Conservation (phyloP, 2,329 filamentous ascomycete genomes). For the Microascus cirrosus region DNA sequence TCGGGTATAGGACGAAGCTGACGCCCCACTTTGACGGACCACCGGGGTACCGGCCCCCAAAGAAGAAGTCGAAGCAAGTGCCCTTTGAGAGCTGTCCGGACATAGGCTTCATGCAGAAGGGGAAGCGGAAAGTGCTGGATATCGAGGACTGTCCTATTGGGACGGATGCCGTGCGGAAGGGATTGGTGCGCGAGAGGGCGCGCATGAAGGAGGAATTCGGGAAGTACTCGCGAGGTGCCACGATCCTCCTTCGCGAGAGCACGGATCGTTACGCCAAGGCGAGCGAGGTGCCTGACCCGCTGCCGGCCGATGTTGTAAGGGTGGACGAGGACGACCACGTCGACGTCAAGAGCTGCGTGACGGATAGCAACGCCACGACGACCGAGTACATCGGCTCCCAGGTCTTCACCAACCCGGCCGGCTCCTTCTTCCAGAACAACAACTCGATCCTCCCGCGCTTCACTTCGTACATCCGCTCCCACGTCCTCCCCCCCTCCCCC, state of each 20-base stretch:
- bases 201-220: constrained; percentile 60
- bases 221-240: constrained; percentile 72
- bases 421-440: constrained; percentile 98
- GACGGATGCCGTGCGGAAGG: constrained; percentile 71
- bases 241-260: constrained; percentile 77
- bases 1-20: constrained; percentile 90
- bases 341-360: constrained; percentile 82
- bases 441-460: constrained; percentile 89
- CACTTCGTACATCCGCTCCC: constrained; percentile 74
- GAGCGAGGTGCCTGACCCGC: constrained; percentile 11
- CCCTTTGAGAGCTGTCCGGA: constrained; percentile 56
- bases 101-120: constrained; percentile 86
- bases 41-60: constrained; percentile 36
- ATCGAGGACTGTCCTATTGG: constrained; percentile 97
- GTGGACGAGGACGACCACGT: constrained; percentile 46
- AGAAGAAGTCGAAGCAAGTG: constrained; percentile 31
- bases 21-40: constrained; percentile 92
- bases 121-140: constrained; percentile 68
- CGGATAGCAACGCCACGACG: constrained; percentile 68
- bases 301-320: constrained; percentile 24
- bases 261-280: constrained; percentile 55
- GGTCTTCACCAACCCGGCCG: constrained; percentile 82
- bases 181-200: constrained; percentile 68
- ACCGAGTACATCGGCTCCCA: constrained; percentile 83
- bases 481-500: constrained; percentile 49